phyloP scores from a whole-genome alignment of 2,329 filamentous ascomycete species.

The Aspergillus fijiensis region DNA sequence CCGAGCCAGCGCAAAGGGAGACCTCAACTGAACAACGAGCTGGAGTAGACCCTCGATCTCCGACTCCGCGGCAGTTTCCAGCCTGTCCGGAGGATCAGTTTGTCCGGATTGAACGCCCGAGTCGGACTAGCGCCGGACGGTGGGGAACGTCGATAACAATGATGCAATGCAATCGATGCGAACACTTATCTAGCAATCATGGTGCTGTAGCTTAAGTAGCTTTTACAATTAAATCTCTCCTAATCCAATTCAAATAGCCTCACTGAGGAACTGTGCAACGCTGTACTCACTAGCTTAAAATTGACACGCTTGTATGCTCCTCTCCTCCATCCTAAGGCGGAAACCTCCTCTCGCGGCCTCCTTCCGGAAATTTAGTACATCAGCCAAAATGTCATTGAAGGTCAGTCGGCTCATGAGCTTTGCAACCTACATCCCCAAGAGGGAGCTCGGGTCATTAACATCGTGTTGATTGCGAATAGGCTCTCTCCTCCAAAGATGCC shows the following conservation, averaged over 20 bases:
- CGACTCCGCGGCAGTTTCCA: conserved; percentile 31
- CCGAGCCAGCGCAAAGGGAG: conserved; percentile 6
- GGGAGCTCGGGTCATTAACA: too few species aligned
- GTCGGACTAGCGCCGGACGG: conserved; percentile 26
- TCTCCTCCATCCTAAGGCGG: conserved; percentile 14
- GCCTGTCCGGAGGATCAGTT: conserved; percentile 27
- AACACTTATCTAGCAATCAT: not conserved
- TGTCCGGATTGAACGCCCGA: conserved; percentile 16
- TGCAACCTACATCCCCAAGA: not conserved
- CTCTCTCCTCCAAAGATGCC: conserved; percentile 81
- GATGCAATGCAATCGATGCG: conserved; percentile 10
- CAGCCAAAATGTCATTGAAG: conserved; percentile 44
- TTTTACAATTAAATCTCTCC: not conserved
- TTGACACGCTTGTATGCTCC: conserved; percentile 30
- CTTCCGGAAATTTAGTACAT: conserved; percentile 28
- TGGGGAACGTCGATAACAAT: conserved; percentile 20
- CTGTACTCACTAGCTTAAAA: not conserved
- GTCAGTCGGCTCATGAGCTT: conserved; percentile 22
- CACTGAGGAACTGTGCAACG: not conserved
- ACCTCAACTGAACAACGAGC: conserved; percentile 9
- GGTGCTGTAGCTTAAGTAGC: not conserved
- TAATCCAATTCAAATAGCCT: not conserved
- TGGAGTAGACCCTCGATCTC: conserved; percentile 13
- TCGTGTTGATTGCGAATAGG: conserved; percentile 51
- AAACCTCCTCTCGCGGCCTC: conserved; percentile 11